Conservation (phyloP, 2,329 filamentous ascomycete species). For the Polychaeton citri region DNA sequence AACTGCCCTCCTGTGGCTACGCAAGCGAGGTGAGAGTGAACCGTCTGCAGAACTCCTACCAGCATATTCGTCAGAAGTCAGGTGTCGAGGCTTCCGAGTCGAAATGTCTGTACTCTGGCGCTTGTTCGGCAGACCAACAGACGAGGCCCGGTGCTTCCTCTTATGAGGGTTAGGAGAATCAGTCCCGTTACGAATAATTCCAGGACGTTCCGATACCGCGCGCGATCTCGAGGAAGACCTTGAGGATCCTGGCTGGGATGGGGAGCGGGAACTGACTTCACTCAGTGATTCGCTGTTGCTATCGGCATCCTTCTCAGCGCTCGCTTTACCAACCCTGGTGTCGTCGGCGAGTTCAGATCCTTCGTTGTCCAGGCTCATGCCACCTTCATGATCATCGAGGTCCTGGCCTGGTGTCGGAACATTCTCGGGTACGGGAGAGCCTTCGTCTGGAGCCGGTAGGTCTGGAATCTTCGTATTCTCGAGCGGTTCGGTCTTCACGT, state of each 20-base stretch:
- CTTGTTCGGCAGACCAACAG: constrained; percentile 19
- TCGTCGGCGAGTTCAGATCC: background rate
- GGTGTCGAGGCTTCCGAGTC: constrained; percentile 12
- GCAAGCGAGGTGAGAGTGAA: constrained; percentile 48
- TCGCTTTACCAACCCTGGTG: background rate
- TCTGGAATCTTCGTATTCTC: constrained; percentile 5
- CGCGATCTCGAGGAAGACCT: constrained; percentile 13
- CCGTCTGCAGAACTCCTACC: constrained; percentile 18
- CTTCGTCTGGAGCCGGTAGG: background rate
- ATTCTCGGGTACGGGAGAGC: background rate
- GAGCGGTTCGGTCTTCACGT: constrained; percentile 19
- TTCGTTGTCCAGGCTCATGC: background rate
- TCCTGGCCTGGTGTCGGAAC: background rate
- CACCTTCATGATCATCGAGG: background rate
- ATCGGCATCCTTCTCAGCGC: constrained; percentile 10
- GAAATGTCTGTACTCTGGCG: constrained; percentile 16
- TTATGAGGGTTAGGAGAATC: constrained; percentile 23
- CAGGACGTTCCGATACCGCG: constrained; percentile 17
- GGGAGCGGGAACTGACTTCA: constrained; percentile 17
- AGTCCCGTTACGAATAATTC: constrained; percentile 8
- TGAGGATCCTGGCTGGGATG: constrained; percentile 9
- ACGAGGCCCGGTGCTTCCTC: constrained; percentile 23
- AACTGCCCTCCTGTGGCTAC: constrained; percentile 47
- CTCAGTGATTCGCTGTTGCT: constrained; percentile 16
- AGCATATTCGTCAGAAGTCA: constrained; percentile 15